Base-by-base conservation (phyloP, 2,329 filamentous ascomycete genomes). In the Sporothrix mexicana region DNA sequence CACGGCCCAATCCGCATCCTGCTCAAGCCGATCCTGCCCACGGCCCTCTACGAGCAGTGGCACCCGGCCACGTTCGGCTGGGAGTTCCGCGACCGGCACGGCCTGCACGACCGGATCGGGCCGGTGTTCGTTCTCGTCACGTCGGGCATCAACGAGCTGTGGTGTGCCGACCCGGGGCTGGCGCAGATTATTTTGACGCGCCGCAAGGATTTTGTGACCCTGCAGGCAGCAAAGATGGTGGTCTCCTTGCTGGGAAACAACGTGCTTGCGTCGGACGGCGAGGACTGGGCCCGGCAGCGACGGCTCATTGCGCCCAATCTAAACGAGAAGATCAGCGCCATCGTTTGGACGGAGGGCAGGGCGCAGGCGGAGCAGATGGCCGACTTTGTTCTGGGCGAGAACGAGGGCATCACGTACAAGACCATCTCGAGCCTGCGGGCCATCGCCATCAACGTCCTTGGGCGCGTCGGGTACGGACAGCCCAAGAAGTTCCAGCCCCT, bases 361-460 rank as follows among this genome's bases (percentile, higher is more conserved):
- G 70, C 73, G n/a, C 80, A 82, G 72, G 77, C 80, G 0, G 70
- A 72, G 20, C 73, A 76, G 15, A 81, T 82, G 80, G 62, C 77
- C 0, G 68, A 77, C 3, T 78, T 79, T 66, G 71, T 81, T 53
- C 61, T 78, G n/a, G 59, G 76, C 13, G 72, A 77, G 45, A 75
- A 76, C 1, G 75, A 77, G 9, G 77, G 77, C 64, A 73, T 78
- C 25, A 79, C 80, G 0, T 74, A 72, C 59, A 75, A 75, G 3
- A 78, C 78, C 2, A 74, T 82, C 36, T 77, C 74, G 10, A 77
- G 77, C 4, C 77, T 82, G 10, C 78, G 79, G 10, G 75, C 75
- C 49, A 73, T 83, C 20, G 80, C 81, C 17, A 80, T 83, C 75
- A 82, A 83, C 70, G 81, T 83, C 2, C 77, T 83, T 10, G 79